These are phyloP conservation scores for Pseudopithomyces chartarum DNA, from an alignment of 2,329 filamentous ascomycete genomes.

Conservation along the genomic window DNA sequence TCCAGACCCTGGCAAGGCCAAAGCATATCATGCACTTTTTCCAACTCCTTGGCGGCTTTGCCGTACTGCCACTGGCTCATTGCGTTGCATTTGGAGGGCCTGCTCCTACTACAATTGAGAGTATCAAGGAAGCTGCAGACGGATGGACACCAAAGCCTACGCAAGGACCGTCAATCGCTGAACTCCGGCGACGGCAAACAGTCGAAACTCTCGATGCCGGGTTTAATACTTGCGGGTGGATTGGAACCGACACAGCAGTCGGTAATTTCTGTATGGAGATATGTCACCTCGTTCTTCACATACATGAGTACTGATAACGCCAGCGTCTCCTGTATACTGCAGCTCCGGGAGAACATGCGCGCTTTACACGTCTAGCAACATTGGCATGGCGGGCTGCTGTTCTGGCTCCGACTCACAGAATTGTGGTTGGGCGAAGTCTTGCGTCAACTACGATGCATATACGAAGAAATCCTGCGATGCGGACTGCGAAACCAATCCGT, in stretches of 20 bases:
- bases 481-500: conserved; percentile 24
- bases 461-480: conserved; percentile 18
- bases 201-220: not conserved
- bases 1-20: not conserved
- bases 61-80: conserved; percentile 19
- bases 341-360: conserved; percentile 26
- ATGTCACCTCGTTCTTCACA: too few relatives aligned
- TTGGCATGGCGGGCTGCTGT: conserved; percentile 36
- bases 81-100: conserved; percentile 28
- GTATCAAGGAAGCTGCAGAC: conserved; percentile 13
- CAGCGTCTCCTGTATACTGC: conserved; percentile 24
- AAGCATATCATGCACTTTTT: not conserved
- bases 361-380: conserved; percentile 24
- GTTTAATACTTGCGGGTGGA: conserved; percentile 35
- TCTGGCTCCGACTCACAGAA: conserved; percentile 22
- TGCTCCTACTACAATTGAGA: conserved; percentile 17
- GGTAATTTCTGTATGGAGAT: conserved; percentile 19
- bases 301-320: not conserved
- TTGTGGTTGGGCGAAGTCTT: conserved; percentile 33
- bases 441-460: conserved; percentile 26
- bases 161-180: conserved; percentile 21
- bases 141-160: conserved; percentile 29
- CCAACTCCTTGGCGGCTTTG: conserved; percentile 12
- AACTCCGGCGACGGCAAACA: conserved; percentile 14
- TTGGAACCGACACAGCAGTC: not conserved